Conservation (phyloP, 1,284 basidiomycete species). For the Pseudozyma pruni region DNA sequence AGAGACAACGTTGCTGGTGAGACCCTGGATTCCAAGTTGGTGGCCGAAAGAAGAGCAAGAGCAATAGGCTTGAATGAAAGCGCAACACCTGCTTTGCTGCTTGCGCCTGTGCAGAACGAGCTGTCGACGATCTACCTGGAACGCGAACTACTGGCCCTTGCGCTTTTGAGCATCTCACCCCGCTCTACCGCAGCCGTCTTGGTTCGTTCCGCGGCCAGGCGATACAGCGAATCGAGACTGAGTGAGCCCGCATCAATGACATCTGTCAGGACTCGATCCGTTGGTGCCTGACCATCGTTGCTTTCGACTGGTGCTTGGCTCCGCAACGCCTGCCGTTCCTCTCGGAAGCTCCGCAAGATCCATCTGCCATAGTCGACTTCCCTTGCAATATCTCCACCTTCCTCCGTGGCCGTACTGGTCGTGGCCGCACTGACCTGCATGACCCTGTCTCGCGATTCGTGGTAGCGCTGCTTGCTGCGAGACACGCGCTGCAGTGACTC, state of each 20-base stretch:
- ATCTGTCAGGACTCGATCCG: constrained; percentile 1
- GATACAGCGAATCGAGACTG: constrained; percentile 17
- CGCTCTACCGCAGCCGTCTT: constrained; percentile 29
- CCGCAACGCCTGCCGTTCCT: constrained; percentile 6
- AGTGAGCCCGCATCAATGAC: constrained; percentile 4
- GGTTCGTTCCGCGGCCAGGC: constrained; percentile 27
- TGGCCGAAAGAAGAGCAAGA: constrained; percentile 41
- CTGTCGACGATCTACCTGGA: not conserved
- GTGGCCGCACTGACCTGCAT: constrained; percentile 10
- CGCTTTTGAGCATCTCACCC: constrained; percentile 22
- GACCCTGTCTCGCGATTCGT: constrained; percentile 10
- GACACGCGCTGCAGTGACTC: constrained; percentile 12
- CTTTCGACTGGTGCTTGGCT: too few species aligned
- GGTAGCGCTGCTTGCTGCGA: constrained; percentile 13
- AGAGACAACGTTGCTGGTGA: constrained; percentile 31
- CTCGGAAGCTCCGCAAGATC: constrained; percentile 21
- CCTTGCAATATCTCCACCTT: not conserved
- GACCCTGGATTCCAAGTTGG: constrained; percentile 53
- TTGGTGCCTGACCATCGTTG: too few species aligned
- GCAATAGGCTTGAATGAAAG: not conserved
- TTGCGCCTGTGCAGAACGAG: too few species aligned
- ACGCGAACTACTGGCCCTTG: not conserved
- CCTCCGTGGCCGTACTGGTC: not conserved
- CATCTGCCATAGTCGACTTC: constrained; percentile 23
- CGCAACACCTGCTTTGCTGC: too few species aligned